A percentile compares a stretch with the other conserved stretches of the same genome.
phyloP scores from a whole-genome alignment of 2,329 filamentous ascomycete species.

The Amphichorda felina region DNA sequence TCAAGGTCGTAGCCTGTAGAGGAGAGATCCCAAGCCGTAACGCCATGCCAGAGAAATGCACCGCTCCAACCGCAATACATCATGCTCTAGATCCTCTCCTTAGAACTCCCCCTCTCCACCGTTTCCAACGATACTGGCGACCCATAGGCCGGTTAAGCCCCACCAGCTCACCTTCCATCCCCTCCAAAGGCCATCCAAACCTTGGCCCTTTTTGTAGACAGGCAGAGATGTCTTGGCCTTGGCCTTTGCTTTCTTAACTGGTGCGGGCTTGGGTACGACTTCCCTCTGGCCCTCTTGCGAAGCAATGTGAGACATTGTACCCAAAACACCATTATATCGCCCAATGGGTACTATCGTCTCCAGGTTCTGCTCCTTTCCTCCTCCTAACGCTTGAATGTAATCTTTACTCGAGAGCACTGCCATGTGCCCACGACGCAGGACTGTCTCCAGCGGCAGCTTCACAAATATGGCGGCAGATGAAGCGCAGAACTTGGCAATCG shows the following conservation, averaged over 20 bases:
- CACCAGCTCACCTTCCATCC: constrained; percentile 72
- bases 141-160: constrained; percentile 65
- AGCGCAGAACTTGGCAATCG: constrained; percentile 68
- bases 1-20: constrained; percentile 20
- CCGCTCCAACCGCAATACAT: constrained; percentile 8
- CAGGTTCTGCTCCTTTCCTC: constrained; percentile 25
- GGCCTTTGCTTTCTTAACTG: constrained; percentile 17
- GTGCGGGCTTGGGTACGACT: constrained; percentile 16
- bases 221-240: constrained; percentile 16
- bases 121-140: constrained; percentile 49
- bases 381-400: constrained; percentile 36
- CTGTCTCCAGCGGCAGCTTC: constrained; percentile 84
- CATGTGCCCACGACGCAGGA: constrained; percentile 80
- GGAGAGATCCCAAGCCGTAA: constrained; percentile 18
- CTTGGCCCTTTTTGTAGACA: constrained; percentile 48
- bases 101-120: constrained; percentile 51
- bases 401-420: constrained; percentile 48
- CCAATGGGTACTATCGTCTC: constrained; percentile 73
- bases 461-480: constrained; percentile 72
- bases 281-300: constrained; percentile 65
- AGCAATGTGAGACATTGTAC: constrained; percentile 81
- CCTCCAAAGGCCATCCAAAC: constrained; percentile 55
- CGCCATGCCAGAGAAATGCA: constrained; percentile 19
- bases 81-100: constrained; percentile 4
- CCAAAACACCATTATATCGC: constrained; percentile 74